These are phyloP conservation scores for Melastoma malabathricum DNA, from an alignment of 345 rosid species.

Conservation along the genomic window DNA sequence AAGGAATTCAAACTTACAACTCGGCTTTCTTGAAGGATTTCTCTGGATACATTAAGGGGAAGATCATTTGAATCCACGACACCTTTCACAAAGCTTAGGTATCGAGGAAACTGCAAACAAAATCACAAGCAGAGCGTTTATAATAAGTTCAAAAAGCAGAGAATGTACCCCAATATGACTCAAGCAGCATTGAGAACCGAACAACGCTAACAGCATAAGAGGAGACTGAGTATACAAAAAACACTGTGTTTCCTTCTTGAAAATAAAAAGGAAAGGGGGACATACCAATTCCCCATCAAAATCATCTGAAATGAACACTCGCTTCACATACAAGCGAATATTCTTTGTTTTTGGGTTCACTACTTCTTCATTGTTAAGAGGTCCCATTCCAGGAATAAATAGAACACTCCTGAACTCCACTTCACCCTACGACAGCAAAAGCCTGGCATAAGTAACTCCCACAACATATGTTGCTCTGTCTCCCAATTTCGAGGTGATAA, in stretches of 20 bases:
- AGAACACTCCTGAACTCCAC: slow-evolving; percentile 94
- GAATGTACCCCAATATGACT: no score
- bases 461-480: no score
- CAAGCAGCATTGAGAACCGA: no score
- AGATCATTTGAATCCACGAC: slow-evolving; percentile 94
- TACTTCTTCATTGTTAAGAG: slow-evolving; percentile 83
- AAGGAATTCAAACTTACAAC: slow-evolving; percentile 31
- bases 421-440: slow-evolving; percentile 53
- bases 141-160: no score
- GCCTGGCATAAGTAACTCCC: no score
- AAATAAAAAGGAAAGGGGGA: background rate
- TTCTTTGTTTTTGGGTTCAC: slow-evolving; percentile 85
- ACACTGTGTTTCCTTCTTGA: background rate
- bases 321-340: slow-evolving; percentile 78
- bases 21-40: slow-evolving; percentile 93
- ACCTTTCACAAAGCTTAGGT: slow-evolving; percentile 94
- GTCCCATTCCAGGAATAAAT: slow-evolving; percentile 95
- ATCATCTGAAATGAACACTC: slow-evolving; percentile 98
- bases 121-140: background rate
- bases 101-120: slow-evolving; percentile 70
- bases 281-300: slow-evolving; percentile 99
- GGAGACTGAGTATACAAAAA: no score
- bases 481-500: background rate
- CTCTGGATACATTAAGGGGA: slow-evolving; percentile 94
- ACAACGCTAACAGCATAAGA: no score